These are phyloP conservation scores for Actinomortierella wolfii DNA, from an alignment of 371 early-diverging fungal genomes.

Conservation along the genomic window DNA sequence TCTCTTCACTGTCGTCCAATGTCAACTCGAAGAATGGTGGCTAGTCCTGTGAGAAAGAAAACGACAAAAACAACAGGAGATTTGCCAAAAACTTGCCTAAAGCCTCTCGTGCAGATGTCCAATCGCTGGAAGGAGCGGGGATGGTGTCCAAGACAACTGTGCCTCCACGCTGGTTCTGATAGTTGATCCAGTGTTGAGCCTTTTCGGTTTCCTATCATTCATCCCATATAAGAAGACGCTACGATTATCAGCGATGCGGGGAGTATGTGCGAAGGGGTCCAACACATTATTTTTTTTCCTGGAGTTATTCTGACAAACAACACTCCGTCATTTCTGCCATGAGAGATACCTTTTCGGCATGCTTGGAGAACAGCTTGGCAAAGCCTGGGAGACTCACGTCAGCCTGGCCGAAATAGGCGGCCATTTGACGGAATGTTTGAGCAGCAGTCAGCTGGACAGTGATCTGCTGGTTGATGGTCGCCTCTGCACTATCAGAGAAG, in stretches of 20 bases:
- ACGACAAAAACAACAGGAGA: no score
- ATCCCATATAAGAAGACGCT: neutral
- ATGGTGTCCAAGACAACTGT: constrained; percentile 52
- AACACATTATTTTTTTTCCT: neutral
- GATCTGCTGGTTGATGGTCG: constrained; percentile 66
- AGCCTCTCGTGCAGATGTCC: constrained; percentile 33
- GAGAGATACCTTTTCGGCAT: constrained; percentile 53
- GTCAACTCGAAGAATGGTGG: no score
- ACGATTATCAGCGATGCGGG: no score
- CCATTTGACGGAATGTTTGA: constrained; percentile 63
- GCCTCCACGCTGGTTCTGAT: constrained; percentile 63
- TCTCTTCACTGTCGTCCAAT: no score
- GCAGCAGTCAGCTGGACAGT: constrained; percentile 64
- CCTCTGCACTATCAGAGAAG: constrained; percentile 60
- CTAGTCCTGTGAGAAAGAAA: no score
- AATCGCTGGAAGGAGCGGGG: constrained; percentile 49
- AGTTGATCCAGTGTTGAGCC: constrained; percentile 56
- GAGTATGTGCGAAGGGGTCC: neutral
- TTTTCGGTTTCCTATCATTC: constrained; percentile 57
- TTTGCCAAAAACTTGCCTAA: constrained; percentile 12
- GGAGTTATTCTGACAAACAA: no score
- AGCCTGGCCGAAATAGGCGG: constrained; percentile 60
- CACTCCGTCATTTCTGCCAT: neutral
- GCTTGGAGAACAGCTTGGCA: constrained; percentile 63
- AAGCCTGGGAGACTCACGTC: constrained; percentile 65